Conservation (phyloP, 1,284 basidiomycete species). For the Irpex sp. region DNA sequence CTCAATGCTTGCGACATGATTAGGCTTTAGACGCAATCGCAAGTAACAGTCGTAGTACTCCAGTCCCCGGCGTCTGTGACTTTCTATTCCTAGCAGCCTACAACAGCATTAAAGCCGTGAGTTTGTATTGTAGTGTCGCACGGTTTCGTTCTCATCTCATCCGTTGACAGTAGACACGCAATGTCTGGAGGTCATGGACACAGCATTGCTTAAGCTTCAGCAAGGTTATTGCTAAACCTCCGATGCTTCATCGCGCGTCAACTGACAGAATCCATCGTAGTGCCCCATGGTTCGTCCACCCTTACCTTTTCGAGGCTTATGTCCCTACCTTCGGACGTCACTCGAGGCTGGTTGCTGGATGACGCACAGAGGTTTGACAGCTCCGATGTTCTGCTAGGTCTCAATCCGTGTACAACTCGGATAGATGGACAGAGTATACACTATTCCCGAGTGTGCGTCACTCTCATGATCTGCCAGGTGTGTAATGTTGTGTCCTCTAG, state of each 20-base stretch:
- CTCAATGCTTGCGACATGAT: no score
- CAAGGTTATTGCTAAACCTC: background rate
- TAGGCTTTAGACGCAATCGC: background rate
- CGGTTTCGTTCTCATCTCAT: background rate
- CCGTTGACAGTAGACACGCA: background rate
- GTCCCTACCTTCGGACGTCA: background rate
- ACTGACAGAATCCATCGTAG: background rate
- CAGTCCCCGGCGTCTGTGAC: background rate
- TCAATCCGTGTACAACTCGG: background rate
- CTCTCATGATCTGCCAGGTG: background rate
- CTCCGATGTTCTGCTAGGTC: background rate
- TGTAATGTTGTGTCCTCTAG: background rate
- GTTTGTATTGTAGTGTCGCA: background rate
- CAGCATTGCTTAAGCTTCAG: background rate
- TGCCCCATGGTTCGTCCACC: background rate
- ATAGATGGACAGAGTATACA: background rate
- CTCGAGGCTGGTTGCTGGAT: background rate
- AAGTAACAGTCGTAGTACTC: background rate
- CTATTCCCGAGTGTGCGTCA: background rate
- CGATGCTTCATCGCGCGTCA: background rate
- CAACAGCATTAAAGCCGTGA: background rate
- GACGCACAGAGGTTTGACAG: background rate
- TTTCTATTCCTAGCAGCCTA: background rate
- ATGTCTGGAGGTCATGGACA: background rate
- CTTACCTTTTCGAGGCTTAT: background rate